These are phyloP conservation scores for Neonectria punicea DNA, from an alignment of 2,329 filamentous ascomycete genomes.

Conservation along the genomic window DNA sequence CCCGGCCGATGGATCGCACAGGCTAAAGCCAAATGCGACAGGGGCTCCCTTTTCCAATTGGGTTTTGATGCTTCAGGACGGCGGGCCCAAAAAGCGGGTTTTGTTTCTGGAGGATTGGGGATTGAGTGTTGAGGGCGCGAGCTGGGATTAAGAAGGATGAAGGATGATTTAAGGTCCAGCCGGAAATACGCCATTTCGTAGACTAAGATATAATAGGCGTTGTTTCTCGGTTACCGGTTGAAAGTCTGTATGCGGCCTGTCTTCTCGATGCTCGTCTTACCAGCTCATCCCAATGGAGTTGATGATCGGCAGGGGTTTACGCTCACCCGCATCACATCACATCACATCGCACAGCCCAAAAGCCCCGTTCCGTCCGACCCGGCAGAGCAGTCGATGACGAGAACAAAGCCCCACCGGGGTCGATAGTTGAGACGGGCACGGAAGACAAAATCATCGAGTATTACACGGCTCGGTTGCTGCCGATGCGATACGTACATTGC, in stretches of 20 bases:
- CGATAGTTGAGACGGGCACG: neutral
- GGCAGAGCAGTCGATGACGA: neutral
- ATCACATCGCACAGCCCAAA: neutral
- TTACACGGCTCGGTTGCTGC: neutral
- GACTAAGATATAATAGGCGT: no score
- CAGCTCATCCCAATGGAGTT: slow-evolving; percentile 13
- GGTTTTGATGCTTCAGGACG: neutral
- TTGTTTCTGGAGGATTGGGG: neutral
- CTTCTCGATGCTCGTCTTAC: neutral
- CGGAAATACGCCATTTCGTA: no score
- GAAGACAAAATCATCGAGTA: no score
- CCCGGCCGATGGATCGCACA: slow-evolving; percentile 12
- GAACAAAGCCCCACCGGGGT: neutral
- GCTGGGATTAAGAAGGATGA: neutral
- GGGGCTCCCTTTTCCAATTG: neutral
- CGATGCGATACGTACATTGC: neutral
- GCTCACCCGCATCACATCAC: neutral
- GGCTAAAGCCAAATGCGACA: neutral
- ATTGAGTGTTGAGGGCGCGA: neutral
- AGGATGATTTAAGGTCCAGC: neutral
- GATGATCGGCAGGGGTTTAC: slow-evolving; percentile 34
- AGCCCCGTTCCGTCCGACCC: neutral
- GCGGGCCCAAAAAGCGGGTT: neutral
- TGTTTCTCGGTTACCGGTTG: no score
- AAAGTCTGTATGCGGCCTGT: neutral